Evolutionary conservation across 2,329 filamentous ascomycete genomes (phyloP).

Genomic region (Macrophomina tecta): DNA sequence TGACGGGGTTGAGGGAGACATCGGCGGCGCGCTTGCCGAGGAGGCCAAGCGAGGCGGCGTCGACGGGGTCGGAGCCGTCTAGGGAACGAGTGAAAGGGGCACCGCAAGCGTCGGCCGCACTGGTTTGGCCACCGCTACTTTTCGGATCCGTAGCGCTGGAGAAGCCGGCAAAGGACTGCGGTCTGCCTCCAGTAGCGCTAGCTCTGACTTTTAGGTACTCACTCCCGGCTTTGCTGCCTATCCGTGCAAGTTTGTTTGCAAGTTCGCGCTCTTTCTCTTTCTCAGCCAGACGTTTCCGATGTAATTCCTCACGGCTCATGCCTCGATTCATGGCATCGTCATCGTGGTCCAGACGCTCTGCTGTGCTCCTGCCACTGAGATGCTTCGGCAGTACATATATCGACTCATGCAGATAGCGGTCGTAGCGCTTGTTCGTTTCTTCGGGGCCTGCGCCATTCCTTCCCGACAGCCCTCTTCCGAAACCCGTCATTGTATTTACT

Average conservation of each 20-base stretch:
- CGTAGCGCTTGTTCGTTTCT: slow-evolving; percentile 52
- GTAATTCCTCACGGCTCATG: slow-evolving; percentile 68
- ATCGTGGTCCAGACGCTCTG: slow-evolving; percentile 69
- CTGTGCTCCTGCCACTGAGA: slow-evolving; percentile 54
- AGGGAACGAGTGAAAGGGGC: slow-evolving; percentile 21
- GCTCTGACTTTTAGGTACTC: slow-evolving; percentile 68
- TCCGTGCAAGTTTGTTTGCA: slow-evolving; percentile 68
- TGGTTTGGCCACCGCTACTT: not conserved
- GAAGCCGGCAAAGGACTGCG: not conserved
- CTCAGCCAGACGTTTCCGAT: slow-evolving; percentile 68
- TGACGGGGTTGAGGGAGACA: slow-evolving; percentile 51
- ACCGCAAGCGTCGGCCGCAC: slow-evolving; percentile 30
- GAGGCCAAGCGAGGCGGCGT: slow-evolving; percentile 49
- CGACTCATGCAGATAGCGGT: slow-evolving; percentile 62
- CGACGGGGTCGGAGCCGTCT: slow-evolving; percentile 27
- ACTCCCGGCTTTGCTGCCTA: slow-evolving; percentile 68
- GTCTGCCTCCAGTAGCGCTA: not conserved
- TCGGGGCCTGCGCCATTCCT: slow-evolving; percentile 35
- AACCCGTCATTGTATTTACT: slow-evolving; percentile 71
- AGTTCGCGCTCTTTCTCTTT: slow-evolving; percentile 77
- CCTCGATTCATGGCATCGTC: slow-evolving; percentile 63
- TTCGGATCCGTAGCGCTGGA: not conserved
- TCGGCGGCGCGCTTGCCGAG: slow-evolving; percentile 51
- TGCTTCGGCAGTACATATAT: slow-evolving; percentile 49
- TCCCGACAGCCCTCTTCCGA: slow-evolving; percentile 30